Evolutionary conservation across 345 rosid species (phyloP), one percentile per base, ranked within the genome.

Genomic region (Anastatica hierochuntica): DNA sequence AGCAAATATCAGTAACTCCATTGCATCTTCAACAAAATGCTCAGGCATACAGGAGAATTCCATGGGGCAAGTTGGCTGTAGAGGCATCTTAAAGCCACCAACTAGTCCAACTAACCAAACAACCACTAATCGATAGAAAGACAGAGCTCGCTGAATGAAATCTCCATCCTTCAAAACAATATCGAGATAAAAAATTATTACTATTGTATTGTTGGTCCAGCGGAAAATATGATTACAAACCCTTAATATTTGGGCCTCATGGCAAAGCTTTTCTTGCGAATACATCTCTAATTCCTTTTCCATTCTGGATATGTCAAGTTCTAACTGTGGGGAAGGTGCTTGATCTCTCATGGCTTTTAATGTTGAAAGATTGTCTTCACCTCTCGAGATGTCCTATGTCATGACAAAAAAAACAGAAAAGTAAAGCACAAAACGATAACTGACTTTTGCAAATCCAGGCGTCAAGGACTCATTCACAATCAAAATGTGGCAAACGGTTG

Each of bases 21-120:
- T 77, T 7, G 95, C 94, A 80, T 94, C 99, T 73, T 94, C 99
- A 59, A 83, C 81, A 73, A 94, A 94, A 79, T 94, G 99, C 80
- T 94, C 97, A 14, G 99, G 99, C 95, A 88, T 74, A 63, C 77
- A 79, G 9, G 99, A 88, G 74, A 94, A 85, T 61, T 85, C 84
- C 97, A 79, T 80, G 23, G 99, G 88, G 65, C 97, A 94, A 26
- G 72, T 69, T 43, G 79, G 43, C 21, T 90, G 90, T 15, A 88
- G 67, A 49, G 99, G 97, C 95, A 94, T 88, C 76, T 70, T 83
- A 74, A 88, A 94, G 54, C 97, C 99, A 60, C 95, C 97, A 68
- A 80, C 89, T 72, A 94, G 75, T 58, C 72, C 77, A 49, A 83
- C 97, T 72, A 94, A 70, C 97, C 94, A 88, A 65, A 81, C 82